Percentiles rank a stretch among this genome's conserved stretches.
Conservation (phyloP, 2,329 filamentous ascomycete genomes). For the Fusarium robinianum region DNA sequence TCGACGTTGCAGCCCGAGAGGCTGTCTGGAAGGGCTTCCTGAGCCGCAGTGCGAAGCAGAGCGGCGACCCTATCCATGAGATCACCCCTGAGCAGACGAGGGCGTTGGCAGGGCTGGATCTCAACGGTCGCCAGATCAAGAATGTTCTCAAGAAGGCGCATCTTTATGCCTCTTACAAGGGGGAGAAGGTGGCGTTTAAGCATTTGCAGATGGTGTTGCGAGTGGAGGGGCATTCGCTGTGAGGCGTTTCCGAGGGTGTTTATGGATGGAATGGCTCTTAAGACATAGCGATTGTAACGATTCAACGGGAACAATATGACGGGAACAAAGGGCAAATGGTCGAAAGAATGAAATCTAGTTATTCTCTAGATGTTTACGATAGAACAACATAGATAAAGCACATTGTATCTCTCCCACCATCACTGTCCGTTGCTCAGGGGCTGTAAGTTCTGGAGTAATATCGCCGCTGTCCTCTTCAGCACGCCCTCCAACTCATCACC, state of each 20-base stretch:
- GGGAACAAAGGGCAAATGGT: too few species aligned
- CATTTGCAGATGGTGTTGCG: conserved; percentile 41
- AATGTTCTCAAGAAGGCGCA: conserved; percentile 49
- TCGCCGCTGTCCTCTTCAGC: neutral
- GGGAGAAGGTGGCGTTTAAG: conserved; percentile 35
- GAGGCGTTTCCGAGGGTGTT: conserved; percentile 8
- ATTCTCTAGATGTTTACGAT: too few species aligned
- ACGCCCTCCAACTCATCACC: neutral
- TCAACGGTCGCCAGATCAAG: conserved; percentile 58
- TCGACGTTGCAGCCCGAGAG: conserved; percentile 44
- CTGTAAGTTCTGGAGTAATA: neutral
- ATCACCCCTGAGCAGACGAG: conserved; percentile 39
- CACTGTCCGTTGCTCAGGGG: too few species aligned
- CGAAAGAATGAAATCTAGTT: too few species aligned
- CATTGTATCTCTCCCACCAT: too few species aligned
- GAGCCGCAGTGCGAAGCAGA: conserved; percentile 31
- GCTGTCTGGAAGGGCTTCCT: conserved; percentile 49
- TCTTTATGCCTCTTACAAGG: conserved; percentile 40
- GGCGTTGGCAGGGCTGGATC: conserved; percentile 45
- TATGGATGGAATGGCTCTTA: too few species aligned
- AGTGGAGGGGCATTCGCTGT: conserved; percentile 38
- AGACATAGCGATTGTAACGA: too few species aligned
- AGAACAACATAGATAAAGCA: too few species aligned
- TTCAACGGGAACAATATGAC: too few species aligned
- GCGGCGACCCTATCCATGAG: conserved; percentile 41